Evolutionary conservation across 306 rosid genomes (phyloP).

Genomic region (Lagenaria siceraria): DNA sequence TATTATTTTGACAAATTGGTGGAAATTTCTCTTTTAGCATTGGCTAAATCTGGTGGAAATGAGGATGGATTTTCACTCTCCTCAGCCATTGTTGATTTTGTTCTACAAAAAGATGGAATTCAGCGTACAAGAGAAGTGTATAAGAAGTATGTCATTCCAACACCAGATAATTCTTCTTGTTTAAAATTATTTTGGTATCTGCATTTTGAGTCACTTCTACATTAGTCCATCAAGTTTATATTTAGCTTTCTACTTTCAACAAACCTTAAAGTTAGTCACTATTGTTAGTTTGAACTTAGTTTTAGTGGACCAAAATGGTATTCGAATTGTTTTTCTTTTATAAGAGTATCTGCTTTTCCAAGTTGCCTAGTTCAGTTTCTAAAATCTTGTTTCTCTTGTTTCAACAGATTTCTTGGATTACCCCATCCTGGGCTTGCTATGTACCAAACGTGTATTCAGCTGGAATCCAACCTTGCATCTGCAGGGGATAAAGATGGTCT

Average conservation of each 20-base stretch:
- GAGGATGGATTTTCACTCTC: constrained; percentile 80
- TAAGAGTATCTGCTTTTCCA: not conserved
- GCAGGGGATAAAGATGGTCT: constrained; percentile 59
- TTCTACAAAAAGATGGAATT: constrained; percentile 69
- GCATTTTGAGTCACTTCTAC: no score
- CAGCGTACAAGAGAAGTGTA: constrained; percentile 58
- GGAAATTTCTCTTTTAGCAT: constrained; percentile 46
- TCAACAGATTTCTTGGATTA: constrained; percentile 57
- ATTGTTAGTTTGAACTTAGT: no score
- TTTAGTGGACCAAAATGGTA: no score
- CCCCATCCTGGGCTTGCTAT: constrained; percentile 77
- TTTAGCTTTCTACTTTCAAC: no score
- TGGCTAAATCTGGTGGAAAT: constrained; percentile 59
- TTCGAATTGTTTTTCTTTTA: no score
- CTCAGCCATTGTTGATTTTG: constrained; percentile 43
- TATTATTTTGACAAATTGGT: constrained; percentile 53
- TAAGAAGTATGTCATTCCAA: constrained; percentile 40
- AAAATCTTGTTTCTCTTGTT: not conserved
- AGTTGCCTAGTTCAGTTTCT: not conserved
- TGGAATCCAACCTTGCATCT: constrained; percentile 67
- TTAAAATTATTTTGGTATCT: no score
- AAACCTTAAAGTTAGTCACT: no score
- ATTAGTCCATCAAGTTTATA: no score
- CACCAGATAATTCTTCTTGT: not conserved
- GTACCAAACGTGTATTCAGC: constrained; percentile 53